Evolutionary conservation across 495 filamentous ascomycete species (phyloP), one percentile per base, ranked within the genome.

Genomic region (Aspergillus cavernicola): DNA sequence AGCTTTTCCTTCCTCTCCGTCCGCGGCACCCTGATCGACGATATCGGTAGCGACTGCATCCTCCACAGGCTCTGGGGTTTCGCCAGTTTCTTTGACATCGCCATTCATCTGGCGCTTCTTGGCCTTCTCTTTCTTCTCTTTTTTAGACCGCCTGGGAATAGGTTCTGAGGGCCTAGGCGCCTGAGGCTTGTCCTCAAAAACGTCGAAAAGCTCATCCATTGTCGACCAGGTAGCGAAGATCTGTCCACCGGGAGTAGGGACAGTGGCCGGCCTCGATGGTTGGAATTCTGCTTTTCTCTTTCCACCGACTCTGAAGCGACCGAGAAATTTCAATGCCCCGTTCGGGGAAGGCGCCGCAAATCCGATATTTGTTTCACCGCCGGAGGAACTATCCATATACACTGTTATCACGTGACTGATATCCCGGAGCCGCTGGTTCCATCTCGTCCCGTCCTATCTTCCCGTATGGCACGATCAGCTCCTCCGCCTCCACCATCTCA

Each of bases 101-200:
- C 88, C 85, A 70, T 91, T 90, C 43, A 87, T 84, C 71, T 90
- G 85, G 63, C 93, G 82, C 78, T 93, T 92, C 71, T 86, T 89
- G 68, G 67, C 82, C 66, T 80, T 86, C 60, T 85, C 80, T 64
- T 82, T 85, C 66, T 80, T 86, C 60, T 85, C 80, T 64, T 82
- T 85, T 59, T 70, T 78, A 51, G 72, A 42, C 57, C 70, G 74
- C 53, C 66, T 67, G 26, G 64, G 56, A 52, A 61, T 42, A 36
- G 35, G 63, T 40, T 62, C 64, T 13, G 61, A 60, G 22, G 65
- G 58, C 41, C 57, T 64, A 22, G 42, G 58, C 49, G 70, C 69
- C 54, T 80, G 74, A 43, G 85, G 74, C 62, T 78, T 73, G 60
- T 87, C 81, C 40, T 91, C 85, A 65, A 95, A 92, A 50, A 92